Evolutionary conservation across 768 basidiomycete genomes (phyloP), one percentile per base, ranked within the genome.

Genomic region (Agaricus subrufescens): DNA sequence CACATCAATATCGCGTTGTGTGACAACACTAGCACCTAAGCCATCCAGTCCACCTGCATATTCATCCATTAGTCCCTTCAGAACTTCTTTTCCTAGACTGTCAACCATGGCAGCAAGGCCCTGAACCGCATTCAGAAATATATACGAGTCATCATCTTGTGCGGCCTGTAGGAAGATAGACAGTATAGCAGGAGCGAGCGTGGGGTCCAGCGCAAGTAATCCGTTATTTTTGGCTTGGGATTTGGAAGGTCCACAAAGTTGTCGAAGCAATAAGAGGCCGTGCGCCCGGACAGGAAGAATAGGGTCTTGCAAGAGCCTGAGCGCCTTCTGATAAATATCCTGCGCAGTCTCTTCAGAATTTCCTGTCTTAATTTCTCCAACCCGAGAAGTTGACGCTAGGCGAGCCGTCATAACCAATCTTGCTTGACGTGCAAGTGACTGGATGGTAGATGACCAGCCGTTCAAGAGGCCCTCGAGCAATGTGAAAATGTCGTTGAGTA

Each of bases 251-350:
- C 78, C 73, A 19, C 94, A 84, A 26, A 98, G 81, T 58, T 91
- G 81, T 47, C 89, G 85, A 23, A 98, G 78, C 25, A 94, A 76
- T 38, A 92, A 74, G 2, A 98, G 75, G 5, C 96, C 96, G 66
- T 98, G 94, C 0, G 92, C 96, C 46, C 95, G 87, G 40, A 98
- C 94, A 23, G 96, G 95, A 9, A 98, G 77, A 37, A 96, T 84
- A 1, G 92, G 88, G 68, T 98, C 96, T 69, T 94, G 90, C 10
- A 98, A 74, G 26, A 95, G 80, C 60, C 86, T 89, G 15, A 98
- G 75, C 2, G 94, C 92, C 62, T 89, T 87, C 63, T 93, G 92
- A 68, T 97, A 98, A 6, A 75, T 81, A 47, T 84, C 84, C 53
- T 85, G 84, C 3, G 81, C 71, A 30, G 69, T 67, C 57, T 79